These are phyloP conservation scores for Boletellus dicymbophilus DNA, from an alignment of 1,284 basidiomycete genomes.

Conservation along the genomic window DNA sequence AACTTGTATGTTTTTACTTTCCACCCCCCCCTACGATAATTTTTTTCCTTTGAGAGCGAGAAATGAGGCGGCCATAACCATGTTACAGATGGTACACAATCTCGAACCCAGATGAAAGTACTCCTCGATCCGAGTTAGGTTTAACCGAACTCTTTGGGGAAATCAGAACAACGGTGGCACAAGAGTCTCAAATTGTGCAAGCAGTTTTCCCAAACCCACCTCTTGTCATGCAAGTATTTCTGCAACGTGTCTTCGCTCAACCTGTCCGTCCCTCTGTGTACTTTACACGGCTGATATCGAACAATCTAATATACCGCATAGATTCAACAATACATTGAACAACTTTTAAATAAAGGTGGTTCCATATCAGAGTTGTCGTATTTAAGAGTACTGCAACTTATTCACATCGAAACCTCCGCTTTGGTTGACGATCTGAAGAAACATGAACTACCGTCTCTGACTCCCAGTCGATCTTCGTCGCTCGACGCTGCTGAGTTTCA, in stretches of 20 bases:
- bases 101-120: slow-evolving; percentile 75
- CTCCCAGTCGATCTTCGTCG: slow-evolving; percentile 52
- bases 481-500: slow-evolving; percentile 62
- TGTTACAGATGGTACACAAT: slow-evolving; percentile 77
- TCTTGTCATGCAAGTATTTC: slow-evolving; percentile 98
- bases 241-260: slow-evolving; percentile 98
- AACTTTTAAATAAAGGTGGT: slow-evolving; percentile 73
- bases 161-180: slow-evolving; percentile 89
- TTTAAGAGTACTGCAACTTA: slow-evolving; percentile 88
- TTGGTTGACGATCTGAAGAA: slow-evolving; percentile 93
- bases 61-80: slow-evolving; percentile 13
- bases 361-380: slow-evolving; percentile 88
- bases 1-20: slow-evolving; percentile 52
- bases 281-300: neutral
- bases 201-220: slow-evolving; percentile 98
- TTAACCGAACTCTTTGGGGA: slow-evolving; percentile 83
- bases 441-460: slow-evolving; percentile 80
- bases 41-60: neutral
- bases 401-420: slow-evolving; percentile 77
- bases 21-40: too few species aligned
- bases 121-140: slow-evolving; percentile 83
- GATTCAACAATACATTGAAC: slow-evolving; percentile 96
- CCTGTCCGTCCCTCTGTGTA: slow-evolving; percentile 58
- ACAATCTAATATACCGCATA: slow-evolving; percentile 35
- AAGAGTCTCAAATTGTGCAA: slow-evolving; percentile 97